Evolutionary conservation across 2,329 filamentous ascomycete species (phyloP).

Genomic region (Trichocomaceae sp.): DNA sequence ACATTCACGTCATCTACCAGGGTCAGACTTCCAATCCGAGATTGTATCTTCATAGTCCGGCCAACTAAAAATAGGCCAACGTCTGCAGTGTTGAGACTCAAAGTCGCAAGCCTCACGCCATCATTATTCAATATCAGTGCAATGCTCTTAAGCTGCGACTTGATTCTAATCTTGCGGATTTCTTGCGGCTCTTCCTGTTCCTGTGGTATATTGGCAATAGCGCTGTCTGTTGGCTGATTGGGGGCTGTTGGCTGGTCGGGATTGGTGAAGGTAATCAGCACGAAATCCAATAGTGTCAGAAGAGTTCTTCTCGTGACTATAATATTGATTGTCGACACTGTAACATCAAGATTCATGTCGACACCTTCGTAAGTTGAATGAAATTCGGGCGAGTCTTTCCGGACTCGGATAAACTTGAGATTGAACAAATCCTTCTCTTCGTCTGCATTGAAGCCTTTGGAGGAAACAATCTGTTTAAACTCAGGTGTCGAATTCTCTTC

Average conservation of each 20-base stretch:
- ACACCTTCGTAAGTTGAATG: constrained; percentile 86
- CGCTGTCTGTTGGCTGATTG: constrained; percentile 26
- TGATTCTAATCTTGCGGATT: constrained; percentile 79
- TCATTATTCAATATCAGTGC: constrained; percentile 95
- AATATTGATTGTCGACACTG: constrained; percentile 91
- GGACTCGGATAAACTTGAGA: constrained; percentile 85
- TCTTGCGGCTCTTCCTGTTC: constrained; percentile 27
- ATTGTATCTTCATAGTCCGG: constrained; percentile 79
- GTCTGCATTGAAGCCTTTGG: constrained; percentile 63
- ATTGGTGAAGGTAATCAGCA: constrained; percentile 81
- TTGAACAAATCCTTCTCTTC: constrained; percentile 75
- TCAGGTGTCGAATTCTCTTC: constrained; percentile 76
- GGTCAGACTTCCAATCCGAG: constrained; percentile 77
- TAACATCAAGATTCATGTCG: constrained; percentile 84
- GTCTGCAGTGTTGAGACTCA: constrained; percentile 88
- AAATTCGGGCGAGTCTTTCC: constrained; percentile 86
- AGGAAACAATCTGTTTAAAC: constrained; percentile 97
- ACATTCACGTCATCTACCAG: constrained; percentile 91
- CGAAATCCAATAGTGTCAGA: constrained; percentile 86
- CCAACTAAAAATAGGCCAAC: constrained; percentile 82
- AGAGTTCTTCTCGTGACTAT: constrained; percentile 90
- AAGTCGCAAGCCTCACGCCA: constrained; percentile 83
- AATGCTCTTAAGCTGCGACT: constrained; percentile 88
- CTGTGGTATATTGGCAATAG: constrained; percentile 21
- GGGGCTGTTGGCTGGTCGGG: constrained; percentile 45